Conservation (phyloP, 768 basidiomycete genomes). For the Mycena polygramma region DNA sequence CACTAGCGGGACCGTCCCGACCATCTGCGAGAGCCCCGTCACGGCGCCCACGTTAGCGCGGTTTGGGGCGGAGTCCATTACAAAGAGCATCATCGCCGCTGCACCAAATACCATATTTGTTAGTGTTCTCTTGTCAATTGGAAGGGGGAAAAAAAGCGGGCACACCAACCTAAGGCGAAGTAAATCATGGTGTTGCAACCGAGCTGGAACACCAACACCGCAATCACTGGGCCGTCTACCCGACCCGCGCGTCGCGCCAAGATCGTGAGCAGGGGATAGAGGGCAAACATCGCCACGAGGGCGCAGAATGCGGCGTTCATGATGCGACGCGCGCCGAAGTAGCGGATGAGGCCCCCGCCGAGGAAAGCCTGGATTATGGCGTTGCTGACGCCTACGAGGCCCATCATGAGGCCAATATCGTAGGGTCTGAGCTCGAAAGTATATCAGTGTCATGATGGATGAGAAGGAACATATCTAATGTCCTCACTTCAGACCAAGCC, state of each 20-base stretch:
- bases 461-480: not conserved
- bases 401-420: constrained; percentile 61
- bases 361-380: constrained; percentile 66
- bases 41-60: constrained; percentile 6
- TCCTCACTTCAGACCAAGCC: constrained; percentile 23
- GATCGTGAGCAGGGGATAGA: constrained; percentile 52
- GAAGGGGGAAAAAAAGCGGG: not conserved
- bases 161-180: constrained; percentile 1
- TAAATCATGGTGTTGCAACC: constrained; percentile 20
- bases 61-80: constrained; percentile 20
- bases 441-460: not conserved
- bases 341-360: constrained; percentile 64
- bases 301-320: constrained; percentile 54
- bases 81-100: constrained; percentile 23
- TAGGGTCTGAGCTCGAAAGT: not conserved
- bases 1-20: constrained; percentile 12
- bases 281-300: constrained; percentile 42
- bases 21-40: constrained; percentile 23
- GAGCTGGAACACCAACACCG: constrained; percentile 51
- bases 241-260: constrained; percentile 50
- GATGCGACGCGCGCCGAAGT: constrained; percentile 66
- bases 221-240: constrained; percentile 48
- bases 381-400: constrained; percentile 62
- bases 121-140: not conserved
- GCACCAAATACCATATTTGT: not conserved